A percentile compares a stretch with the other conserved stretches of the same genome.
Conservation (phyloP, 208 protist species). For the Crithidia fasciculata region DNA sequence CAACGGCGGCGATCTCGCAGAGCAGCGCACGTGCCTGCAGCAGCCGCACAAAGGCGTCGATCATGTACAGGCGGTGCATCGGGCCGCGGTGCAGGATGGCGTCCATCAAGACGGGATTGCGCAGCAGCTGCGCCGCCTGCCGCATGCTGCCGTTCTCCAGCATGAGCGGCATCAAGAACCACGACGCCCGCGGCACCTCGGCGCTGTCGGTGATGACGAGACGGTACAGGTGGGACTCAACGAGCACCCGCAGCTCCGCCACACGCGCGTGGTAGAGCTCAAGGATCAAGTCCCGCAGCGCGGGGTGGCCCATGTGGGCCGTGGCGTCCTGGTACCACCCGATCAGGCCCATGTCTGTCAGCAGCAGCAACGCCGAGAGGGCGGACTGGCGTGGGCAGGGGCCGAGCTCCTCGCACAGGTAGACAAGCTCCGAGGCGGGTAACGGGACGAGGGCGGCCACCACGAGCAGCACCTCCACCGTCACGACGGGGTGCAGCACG, state of each 20-base stretch:
- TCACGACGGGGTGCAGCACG: constrained; percentile 43
- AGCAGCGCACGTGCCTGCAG: constrained; percentile 61
- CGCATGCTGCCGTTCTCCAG: constrained; percentile 76
- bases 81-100: constrained; percentile 38
- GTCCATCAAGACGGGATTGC: constrained; percentile 65
- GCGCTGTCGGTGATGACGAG: constrained; percentile 73
- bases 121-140: constrained; percentile 45
- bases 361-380: constrained; percentile 62
- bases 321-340: constrained; percentile 50
- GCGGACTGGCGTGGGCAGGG: constrained; percentile 66
- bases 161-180: constrained; percentile 66
- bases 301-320: constrained; percentile 46
- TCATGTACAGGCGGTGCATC: constrained; percentile 40
- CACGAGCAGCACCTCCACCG: constrained; percentile 64
- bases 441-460: constrained; percentile 59
- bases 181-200: constrained; percentile 68
- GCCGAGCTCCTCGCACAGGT: constrained; percentile 80
- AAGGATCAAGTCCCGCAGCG: constrained; percentile 48
- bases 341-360: constrained; percentile 70
- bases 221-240: constrained; percentile 80
- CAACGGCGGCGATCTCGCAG: constrained; percentile 45
- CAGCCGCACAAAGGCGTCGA: constrained; percentile 78
- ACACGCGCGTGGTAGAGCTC: constrained; percentile 50
- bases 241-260: constrained; percentile 66
- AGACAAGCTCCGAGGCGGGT: constrained; percentile 70